phyloP scores from a whole-genome alignment of 805 yeast genomes.

The Candida loeiensis region DNA sequence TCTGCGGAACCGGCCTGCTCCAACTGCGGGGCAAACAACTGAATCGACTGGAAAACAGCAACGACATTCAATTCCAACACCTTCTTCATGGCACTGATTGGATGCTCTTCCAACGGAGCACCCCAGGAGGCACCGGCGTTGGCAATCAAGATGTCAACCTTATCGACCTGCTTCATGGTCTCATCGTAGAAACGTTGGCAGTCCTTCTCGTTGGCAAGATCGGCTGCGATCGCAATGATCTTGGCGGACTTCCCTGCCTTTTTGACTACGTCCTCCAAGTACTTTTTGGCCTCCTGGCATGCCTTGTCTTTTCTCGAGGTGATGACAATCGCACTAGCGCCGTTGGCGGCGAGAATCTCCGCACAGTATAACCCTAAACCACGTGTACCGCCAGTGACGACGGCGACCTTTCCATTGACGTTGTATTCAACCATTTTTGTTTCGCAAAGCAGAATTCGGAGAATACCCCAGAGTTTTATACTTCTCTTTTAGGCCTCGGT shows the following conservation, averaged over 20 bases:
- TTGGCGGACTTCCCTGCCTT: constrained; percentile 29
- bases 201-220: constrained; percentile 50
- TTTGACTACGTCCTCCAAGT: constrained; percentile 34
- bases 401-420: constrained; percentile 61
- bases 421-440: constrained; percentile 42
- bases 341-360: constrained; percentile 57
- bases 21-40: constrained; percentile 57
- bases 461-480: constrained; percentile 1
- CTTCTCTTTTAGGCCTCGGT: background rate
- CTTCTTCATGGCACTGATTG: constrained; percentile 58
- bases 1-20: constrained; percentile 46
- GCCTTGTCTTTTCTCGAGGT: constrained; percentile 63
- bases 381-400: constrained; percentile 71
- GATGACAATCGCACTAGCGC: constrained; percentile 59
- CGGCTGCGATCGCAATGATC: constrained; percentile 51
- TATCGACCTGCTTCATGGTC: constrained; percentile 36
- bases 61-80: constrained; percentile 60
- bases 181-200: constrained; percentile 41
- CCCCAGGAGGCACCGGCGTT: constrained; percentile 86
- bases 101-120: constrained; percentile 56
- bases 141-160: constrained; percentile 63
- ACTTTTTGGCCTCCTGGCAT: constrained; percentile 52
- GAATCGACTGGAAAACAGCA: constrained; percentile 66
- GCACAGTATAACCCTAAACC: constrained; percentile 72
- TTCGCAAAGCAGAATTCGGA: background rate